A percentile compares a stretch with the other conserved stretches of the same genome.
Evolutionary conservation across 164 flowering plant species (phyloP).

Genomic region (Stephania cephalantha): DNA sequence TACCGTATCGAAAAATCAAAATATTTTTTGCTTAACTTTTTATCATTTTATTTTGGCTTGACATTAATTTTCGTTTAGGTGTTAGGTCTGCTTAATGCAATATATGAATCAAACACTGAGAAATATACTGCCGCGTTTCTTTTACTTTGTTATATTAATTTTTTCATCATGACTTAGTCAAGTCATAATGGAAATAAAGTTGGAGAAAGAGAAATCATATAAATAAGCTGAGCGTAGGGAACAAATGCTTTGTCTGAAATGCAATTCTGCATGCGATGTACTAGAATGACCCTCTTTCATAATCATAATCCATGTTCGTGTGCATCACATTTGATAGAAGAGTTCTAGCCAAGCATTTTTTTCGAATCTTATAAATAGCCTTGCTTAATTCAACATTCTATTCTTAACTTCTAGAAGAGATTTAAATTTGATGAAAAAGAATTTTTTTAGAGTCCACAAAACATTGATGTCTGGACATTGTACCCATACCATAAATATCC

Average conservation of each 20-base stretch:
- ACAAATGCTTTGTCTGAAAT: not conserved
- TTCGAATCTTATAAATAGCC: not conserved
- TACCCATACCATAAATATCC: not conserved
- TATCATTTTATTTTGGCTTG: no score
- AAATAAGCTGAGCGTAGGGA: not conserved
- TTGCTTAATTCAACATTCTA: not conserved
- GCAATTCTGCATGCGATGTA: not conserved
- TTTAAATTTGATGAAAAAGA: not conserved
- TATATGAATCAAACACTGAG: not conserved
- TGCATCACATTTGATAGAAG: not conserved
- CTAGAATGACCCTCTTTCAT: not conserved
- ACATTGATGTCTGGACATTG: not conserved
- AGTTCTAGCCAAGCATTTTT: not conserved
- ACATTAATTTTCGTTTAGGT: not conserved
- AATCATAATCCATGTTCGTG: not conserved
- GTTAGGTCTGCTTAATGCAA: not conserved
- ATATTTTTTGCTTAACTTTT: no score
- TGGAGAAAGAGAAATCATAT: not conserved
- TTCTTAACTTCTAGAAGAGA: not conserved
- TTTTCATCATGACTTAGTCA: not conserved
- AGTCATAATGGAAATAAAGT: not conserved
- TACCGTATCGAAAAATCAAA: no score
- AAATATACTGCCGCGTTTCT: no score
- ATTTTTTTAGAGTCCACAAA: not conserved
- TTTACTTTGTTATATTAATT: no score